Conservation (phyloP, 179 eudicot species). For the Dionaea muscipula region DNA sequence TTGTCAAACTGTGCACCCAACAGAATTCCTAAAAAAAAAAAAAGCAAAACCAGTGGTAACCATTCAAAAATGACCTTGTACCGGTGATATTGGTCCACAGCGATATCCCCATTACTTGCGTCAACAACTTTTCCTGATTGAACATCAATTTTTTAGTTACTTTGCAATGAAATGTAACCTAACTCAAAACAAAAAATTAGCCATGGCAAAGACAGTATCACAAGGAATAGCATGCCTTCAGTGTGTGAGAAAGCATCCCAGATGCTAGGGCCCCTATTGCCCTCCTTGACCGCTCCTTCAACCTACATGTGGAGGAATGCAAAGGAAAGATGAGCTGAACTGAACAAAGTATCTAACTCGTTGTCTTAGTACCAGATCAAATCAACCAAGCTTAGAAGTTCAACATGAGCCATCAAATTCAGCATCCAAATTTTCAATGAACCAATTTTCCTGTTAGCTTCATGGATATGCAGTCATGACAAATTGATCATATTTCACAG, state of each 20-base stretch:
- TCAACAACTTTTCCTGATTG: conserved; percentile 46
- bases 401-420: too few relatives aligned
- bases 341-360: too few relatives aligned
- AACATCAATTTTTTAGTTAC: neutral
- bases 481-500: too few relatives aligned
- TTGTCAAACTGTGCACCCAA: neutral
- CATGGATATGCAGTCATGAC: too few relatives aligned
- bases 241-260: conserved; percentile 63
- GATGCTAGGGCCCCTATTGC: conserved; percentile 61
- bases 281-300: conserved; percentile 71
- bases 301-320: conserved; percentile 26
- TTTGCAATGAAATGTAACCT: neutral
- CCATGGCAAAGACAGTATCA: neutral
- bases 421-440: too few relatives aligned
- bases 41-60: neutral
- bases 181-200: neutral
- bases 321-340: too few relatives aligned
- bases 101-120: conserved; percentile 66
- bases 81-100: conserved; percentile 78
- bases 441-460: too few relatives aligned
- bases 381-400: too few relatives aligned
- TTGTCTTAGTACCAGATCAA: too few relatives aligned
- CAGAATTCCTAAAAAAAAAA: neutral
- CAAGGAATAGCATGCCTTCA: conserved; percentile 23
- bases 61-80: conserved; percentile 39